phyloP scores from a whole-genome alignment of 192 early-diverging fungal species.

The Gamsiella multidivaricata region DNA sequence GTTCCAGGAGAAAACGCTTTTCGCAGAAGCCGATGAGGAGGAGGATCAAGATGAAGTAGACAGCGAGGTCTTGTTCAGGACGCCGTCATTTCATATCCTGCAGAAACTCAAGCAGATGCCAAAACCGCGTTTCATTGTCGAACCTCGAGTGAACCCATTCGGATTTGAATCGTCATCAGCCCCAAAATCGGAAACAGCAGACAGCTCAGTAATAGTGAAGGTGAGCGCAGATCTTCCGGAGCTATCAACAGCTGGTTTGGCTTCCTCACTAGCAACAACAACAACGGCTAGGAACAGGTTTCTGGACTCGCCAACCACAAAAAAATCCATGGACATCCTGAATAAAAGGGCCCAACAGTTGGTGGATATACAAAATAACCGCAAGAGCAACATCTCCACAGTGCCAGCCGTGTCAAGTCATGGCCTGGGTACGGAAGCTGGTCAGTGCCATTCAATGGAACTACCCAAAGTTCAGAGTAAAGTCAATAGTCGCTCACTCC shows the following conservation, averaged over 20 bases:
- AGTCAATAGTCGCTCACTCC: too few relatives aligned
- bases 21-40: conserved; percentile 2
- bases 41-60: conserved; percentile 14
- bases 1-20: conserved; percentile 21
- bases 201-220: not conserved
- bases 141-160: conserved; percentile 31
- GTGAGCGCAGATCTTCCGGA: not conserved
- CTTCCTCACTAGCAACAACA: too few relatives aligned
- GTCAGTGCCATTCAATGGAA: too few relatives aligned
- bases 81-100: conserved; percentile 32
- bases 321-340: conserved; percentile 28
- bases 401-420: not conserved
- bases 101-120: conserved; percentile 21
- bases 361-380: conserved; percentile 3
- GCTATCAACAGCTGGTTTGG: not conserved
- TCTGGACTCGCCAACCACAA: conserved; percentile 25
- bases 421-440: not conserved
- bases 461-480: too few relatives aligned
- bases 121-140: conserved; percentile 8
- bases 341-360: conserved; percentile 18
- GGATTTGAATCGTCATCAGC: conserved; percentile 1
- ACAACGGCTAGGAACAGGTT: conserved; percentile 11
- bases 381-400: not conserved
- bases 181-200: not conserved
- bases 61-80: conserved; percentile 32